Conservation (phyloP, 1,284 basidiomycete species). For the Ceratobasidium sp. region DNA sequence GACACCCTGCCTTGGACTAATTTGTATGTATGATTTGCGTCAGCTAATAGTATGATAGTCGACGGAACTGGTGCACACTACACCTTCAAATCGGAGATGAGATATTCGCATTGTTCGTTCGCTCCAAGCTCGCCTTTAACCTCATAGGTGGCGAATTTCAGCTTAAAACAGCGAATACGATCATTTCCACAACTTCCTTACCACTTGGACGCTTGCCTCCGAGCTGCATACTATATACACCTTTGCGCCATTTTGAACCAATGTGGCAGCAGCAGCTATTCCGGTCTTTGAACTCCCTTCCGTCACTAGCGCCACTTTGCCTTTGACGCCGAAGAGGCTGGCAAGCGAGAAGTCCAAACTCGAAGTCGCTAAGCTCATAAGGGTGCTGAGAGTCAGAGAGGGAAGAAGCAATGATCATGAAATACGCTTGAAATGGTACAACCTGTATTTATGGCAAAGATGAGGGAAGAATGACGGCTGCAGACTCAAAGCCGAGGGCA, state of each 20-base stretch:
- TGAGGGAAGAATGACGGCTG: neutral
- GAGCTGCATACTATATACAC: constrained; percentile 88
- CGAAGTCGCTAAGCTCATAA: neutral
- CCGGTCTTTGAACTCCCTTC: constrained; percentile 82
- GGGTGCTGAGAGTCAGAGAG: neutral
- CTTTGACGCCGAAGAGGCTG: constrained; percentile 75
- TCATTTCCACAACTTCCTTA: constrained; percentile 48
- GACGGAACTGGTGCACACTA: constrained; percentile 46
- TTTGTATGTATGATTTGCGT: neutral
- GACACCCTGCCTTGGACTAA: constrained; percentile 80
- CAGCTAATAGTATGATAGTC: constrained; percentile 8
- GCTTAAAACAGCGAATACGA: neutral
- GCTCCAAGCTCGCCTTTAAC: constrained; percentile 61
- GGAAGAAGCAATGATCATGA: neutral
- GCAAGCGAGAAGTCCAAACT: constrained; percentile 59
- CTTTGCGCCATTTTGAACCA: constrained; percentile 81
- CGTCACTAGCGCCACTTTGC: constrained; percentile 75
- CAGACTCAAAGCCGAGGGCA: neutral
- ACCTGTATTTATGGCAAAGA: constrained; percentile 1
- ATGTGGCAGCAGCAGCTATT: constrained; percentile 79
- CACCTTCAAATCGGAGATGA: constrained; percentile 76
- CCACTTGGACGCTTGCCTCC: constrained; percentile 75
- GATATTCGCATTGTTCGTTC: constrained; percentile 69
- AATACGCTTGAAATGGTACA: neutral
- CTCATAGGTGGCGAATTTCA: constrained; percentile 7